Conservation (phyloP, 192 early-diverging fungal genomes). For the Funneliformis mosseae region DNA sequence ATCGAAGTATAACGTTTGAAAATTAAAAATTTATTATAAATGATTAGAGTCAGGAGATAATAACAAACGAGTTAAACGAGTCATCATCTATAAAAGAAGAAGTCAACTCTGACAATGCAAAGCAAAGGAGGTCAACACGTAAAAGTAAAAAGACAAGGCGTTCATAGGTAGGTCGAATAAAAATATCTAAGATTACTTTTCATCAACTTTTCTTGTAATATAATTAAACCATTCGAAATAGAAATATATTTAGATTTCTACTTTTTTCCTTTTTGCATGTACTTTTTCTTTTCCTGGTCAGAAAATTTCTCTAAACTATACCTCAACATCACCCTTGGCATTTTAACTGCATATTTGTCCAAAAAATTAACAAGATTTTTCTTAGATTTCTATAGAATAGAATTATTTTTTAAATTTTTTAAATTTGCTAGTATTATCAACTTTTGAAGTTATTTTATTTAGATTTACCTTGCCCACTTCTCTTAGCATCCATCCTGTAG, state of each 20-base stretch:
- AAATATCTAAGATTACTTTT: neutral
- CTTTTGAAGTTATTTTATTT: neutral
- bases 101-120: neutral
- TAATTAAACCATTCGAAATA: neutral
- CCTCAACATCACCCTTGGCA: conserved; percentile 27
- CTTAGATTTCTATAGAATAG: conserved; percentile 19
- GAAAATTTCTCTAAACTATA: conserved; percentile 32
- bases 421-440: neutral
- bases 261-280: conserved; percentile 12
- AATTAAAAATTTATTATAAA: neutral
- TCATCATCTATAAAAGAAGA: neutral
- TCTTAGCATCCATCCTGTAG: conserved; percentile 29
- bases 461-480: conserved; percentile 19
- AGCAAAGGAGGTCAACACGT: neutral
- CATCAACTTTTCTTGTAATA: neutral
- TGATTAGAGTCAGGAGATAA: neutral
- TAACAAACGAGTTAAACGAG: neutral
- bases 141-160: neutral
- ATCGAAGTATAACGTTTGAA: too few species aligned
- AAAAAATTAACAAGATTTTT: conserved; percentile 22
- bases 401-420: neutral
- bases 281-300: conserved; percentile 8
- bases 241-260: neutral
- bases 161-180: neutral
- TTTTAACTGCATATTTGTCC: conserved; percentile 4